A percentile compares a stretch with the other conserved stretches of the same genome.
Evolutionary conservation across 2,329 filamentous ascomycete species (phyloP).

Genomic region (Westerdykella ornata): DNA sequence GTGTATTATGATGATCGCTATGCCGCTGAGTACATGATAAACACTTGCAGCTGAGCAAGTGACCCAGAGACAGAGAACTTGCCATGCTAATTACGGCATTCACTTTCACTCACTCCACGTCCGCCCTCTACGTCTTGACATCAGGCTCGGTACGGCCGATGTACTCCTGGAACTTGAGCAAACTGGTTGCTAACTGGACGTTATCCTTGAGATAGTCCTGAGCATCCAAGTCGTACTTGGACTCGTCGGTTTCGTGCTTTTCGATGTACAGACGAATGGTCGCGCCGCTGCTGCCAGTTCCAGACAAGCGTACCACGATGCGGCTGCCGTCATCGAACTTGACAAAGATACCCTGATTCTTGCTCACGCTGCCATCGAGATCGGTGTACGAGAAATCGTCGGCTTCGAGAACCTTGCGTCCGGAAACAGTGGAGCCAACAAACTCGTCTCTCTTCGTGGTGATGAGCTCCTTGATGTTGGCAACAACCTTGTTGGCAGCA

Average conservation of each 20-base stretch:
- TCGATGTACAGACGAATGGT: conserved; percentile 97
- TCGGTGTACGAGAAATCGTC: conserved; percentile 98
- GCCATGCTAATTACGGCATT: too few species aligned
- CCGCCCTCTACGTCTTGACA: conserved; percentile 71
- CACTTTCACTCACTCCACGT: too few species aligned
- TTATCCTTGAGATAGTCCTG: conserved; percentile 92
- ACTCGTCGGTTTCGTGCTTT: conserved; percentile 79
- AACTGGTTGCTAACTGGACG: conserved; percentile 72
- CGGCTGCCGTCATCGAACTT: conserved; percentile 92
- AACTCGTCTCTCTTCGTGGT: conserved; percentile 63
- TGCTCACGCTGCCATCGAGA: conserved; percentile 90
- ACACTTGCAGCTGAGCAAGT: too few species aligned
- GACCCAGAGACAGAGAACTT: too few species aligned
- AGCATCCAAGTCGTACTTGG: conserved; percentile 71
- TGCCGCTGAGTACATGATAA: too few species aligned
- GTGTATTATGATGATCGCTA: too few species aligned
- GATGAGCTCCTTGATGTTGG: conserved; percentile 71
- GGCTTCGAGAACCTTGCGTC: conserved; percentile 78
- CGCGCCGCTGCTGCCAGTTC: conserved; percentile 88
- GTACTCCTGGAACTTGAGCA: conserved; percentile 90
- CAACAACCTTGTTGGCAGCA: conserved; percentile 83
- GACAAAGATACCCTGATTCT: conserved; percentile 92
- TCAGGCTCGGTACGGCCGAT: conserved; percentile 89
- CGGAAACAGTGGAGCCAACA: conserved; percentile 72
- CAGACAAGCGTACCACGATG: conserved; percentile 89